Base-by-base conservation (phyloP, 1,139 yeast genomes). In the Hansenula anomala region DNA sequence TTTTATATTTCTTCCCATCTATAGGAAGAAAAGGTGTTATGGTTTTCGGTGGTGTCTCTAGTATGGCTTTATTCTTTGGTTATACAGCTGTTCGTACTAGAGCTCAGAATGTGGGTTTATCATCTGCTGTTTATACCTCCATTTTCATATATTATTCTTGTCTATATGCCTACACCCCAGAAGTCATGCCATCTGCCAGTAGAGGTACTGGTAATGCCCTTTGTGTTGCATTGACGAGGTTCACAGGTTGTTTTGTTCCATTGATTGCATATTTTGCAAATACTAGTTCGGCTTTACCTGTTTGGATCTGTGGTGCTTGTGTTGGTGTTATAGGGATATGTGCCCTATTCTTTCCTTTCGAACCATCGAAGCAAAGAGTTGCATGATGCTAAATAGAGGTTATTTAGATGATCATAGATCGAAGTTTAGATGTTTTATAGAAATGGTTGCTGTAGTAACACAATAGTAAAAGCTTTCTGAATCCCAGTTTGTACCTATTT, bases 151-250 rank as follows among this genome's bases (percentile, higher is more conserved):
- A 75, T 58, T 75, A 73, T 49, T 78, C 78, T 1, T 69, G 70
- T 36, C 60, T 77, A 33, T 77, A 73, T 52, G 81, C 80, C 1
- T 75, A 71, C 45, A 72, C 80, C 1, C 81, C 82, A 0, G 83
- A 77, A 54, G 75, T 74, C 29, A 66, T 77, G 55, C 82, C 82
- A 1, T 65, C 80, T 2, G 59, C 61, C 16, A 75, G 76, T 19
- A 60, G 83, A 48, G 75, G 75, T 4, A 75, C 82, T 0, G 82
- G 82, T 16, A 67, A 69, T 48, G 78, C 78, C 13, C 49, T 77
- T 28, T 67, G 76, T n/a, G 60, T 74, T 36, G 66, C 73, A 3
- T 60, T 64, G 28, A 67, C 69, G 36, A 65, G 82, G 50, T 55
- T 67, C 13, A 63, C 71, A 23, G 73, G 78, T 13, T 66, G 69